These are phyloP conservation scores for Fraxinus ornus DNA, from an alignment of 305 asterid genomes.

Conservation along the genomic window DNA sequence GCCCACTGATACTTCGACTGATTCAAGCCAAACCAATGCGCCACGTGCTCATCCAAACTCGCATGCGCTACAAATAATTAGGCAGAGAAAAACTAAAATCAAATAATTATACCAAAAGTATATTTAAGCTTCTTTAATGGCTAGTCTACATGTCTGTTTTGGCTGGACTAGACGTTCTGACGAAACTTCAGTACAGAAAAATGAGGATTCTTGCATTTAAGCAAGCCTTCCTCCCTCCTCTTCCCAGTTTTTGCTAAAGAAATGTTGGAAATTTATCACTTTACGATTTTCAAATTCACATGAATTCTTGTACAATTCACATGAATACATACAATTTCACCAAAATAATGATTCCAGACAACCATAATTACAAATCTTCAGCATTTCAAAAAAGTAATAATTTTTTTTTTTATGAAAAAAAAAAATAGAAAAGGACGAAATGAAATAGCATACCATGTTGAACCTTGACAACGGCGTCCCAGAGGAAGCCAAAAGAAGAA, in stretches of 20 bases:
- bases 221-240: neutral
- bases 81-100: neutral
- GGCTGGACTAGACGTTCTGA: neutral
- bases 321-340: neutral
- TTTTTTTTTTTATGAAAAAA: neutral
- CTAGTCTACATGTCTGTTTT: neutral
- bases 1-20: constrained; percentile 99
- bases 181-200: neutral
- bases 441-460: constrained; percentile 55
- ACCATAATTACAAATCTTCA: neutral
- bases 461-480: constrained; percentile 55
- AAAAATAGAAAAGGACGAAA: neutral
- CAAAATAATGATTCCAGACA: neutral
- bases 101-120: neutral
- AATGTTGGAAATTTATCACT: neutral
- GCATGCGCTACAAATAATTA: constrained; percentile 56
- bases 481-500: constrained; percentile 46
- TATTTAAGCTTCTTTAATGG: neutral
- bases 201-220: neutral
- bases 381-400: neutral
- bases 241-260: neutral
- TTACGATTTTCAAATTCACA: neutral
- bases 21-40: constrained; percentile 93
- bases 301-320: neutral
- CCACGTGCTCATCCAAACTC: constrained; percentile 85